Base-by-base conservation (phyloP, 73 alveolate species). In the Paramecium tetraurelia region DNA sequence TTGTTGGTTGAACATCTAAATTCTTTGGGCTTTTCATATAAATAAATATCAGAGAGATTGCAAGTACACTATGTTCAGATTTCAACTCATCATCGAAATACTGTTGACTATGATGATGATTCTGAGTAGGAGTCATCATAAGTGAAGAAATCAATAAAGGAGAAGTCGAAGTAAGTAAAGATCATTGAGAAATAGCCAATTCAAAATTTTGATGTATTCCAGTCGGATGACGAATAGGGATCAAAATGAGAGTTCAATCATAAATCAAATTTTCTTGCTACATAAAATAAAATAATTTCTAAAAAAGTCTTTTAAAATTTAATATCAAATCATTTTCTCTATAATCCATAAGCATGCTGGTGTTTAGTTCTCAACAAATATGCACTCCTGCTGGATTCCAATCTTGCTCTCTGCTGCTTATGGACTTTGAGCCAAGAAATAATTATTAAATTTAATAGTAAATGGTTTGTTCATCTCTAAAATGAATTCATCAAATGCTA, bases 41-140 rank as follows among this genome's bases (percentile, higher is more conserved):
- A 35, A 10, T 9, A 80, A 80, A 40, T 80, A 24, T 80, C 90
- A 14, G 90, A 80, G 22, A 80, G 50, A 46, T 24, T 80, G 31
- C 29, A 80, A 46, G 90, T 80, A 20, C 90, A 80, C 18, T 80
- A 80, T 80, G 90, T 80, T 12, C 90, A 80, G 33, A 80, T 80
- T 46, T 80, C 90, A 14, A 80, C 90, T 22, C 90, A 80, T 80
- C 90, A 80, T 80, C 31, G 86, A 40, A 72, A 72, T 40, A 72
- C 86, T 20, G 86, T 72, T 35, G 46, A 72, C 27, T 72, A 72
- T 72, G 86, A 33, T 72, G 86, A 72, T 14, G 59, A 40, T 36
- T 33, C 57, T 16, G 59, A 72, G 16, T 33, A 10, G 27, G 90
- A 41, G 43, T 80, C 46, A 80, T 44, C 76, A 22, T 21, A 27